phyloP scores from a whole-genome alignment of 2,329 filamentous ascomycete species.

The Grosmannia penicillata region DNA sequence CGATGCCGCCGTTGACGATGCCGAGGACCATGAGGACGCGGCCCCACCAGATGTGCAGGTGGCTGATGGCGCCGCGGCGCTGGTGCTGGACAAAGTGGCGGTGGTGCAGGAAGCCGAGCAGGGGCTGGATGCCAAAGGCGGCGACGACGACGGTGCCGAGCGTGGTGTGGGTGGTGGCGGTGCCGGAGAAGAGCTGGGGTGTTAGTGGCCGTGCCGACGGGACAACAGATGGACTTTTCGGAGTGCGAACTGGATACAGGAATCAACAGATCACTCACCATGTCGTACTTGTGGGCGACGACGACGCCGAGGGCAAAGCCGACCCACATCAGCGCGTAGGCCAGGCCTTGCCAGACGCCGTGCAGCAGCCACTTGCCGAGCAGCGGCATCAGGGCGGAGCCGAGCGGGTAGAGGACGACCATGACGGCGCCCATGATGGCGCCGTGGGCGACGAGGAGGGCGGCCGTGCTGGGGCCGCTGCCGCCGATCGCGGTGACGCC shows the following conservation, averaged over 20 bases:
- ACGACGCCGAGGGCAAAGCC: slow-evolving; percentile 43
- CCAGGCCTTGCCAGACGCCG: slow-evolving; percentile 36
- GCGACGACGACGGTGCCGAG: slow-evolving; percentile 40
- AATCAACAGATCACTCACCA: slow-evolving; percentile 22
- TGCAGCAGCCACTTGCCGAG: slow-evolving; percentile 44
- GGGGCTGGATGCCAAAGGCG: slow-evolving; percentile 41
- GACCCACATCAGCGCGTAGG: slow-evolving; percentile 42
- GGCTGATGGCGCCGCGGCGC: slow-evolving; percentile 33
- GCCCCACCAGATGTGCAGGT: slow-evolving; percentile 49
- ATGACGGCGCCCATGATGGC: slow-evolving; percentile 47
- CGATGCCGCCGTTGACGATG: slow-evolving; percentile 49
- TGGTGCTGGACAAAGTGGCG: slow-evolving; percentile 31
- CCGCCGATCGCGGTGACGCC: background rate
- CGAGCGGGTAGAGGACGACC: slow-evolving; percentile 43
- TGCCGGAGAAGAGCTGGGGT: slow-evolving; percentile 27
- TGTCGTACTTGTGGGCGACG: slow-evolving; percentile 22
- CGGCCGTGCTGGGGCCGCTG: background rate
- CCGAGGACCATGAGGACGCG: slow-evolving; percentile 41
- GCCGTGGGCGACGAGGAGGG: slow-evolving; percentile 32
- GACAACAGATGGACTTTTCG: too few species aligned
- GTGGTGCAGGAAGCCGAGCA: slow-evolving; percentile 45
- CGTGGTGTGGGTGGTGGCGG: slow-evolving; percentile 32
- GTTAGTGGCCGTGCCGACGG: background rate
- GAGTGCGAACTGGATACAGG: too few species aligned
- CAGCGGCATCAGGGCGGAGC: slow-evolving; percentile 44